Percentiles rank a stretch among this genome's conserved stretches.
These are phyloP conservation scores for Kernera saxatilis DNA, from an alignment of 345 rosid genomes.

Conservation along the genomic window DNA sequence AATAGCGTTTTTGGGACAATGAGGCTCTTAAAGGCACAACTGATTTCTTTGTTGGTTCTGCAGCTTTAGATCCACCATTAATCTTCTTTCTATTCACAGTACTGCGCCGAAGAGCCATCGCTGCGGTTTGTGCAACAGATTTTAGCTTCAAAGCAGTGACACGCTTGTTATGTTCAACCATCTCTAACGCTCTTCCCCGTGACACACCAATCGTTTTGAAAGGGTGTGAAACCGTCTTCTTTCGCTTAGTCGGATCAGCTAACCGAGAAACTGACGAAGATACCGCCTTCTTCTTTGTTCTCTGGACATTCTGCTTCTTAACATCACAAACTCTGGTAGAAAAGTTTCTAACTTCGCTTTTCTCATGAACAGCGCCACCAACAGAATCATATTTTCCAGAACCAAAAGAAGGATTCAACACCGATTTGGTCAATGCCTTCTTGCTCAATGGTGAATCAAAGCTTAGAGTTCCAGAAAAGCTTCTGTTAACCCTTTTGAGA, in stretches of 20 bases:
- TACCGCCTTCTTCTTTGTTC: slow-evolving; percentile 7
- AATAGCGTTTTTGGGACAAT: slow-evolving; percentile 27
- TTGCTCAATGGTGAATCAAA: slow-evolving; percentile 34
- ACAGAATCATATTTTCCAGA: neutral
- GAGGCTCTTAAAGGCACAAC: slow-evolving; percentile 28
- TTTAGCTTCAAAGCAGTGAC: slow-evolving; percentile 34
- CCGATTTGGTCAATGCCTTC: slow-evolving; percentile 18
- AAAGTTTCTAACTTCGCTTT: neutral
- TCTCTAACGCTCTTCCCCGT: slow-evolving; percentile 30
- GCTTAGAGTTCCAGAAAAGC: slow-evolving; percentile 24
- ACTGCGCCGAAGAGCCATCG: slow-evolving; percentile 16
- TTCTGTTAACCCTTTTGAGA: slow-evolving; percentile 35
- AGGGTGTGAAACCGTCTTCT: slow-evolving; percentile 24
- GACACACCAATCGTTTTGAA: slow-evolving; percentile 23
- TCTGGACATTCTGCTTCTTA: neutral
- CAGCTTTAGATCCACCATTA: slow-evolving; percentile 7
- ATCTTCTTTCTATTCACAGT: slow-evolving; percentile 28
- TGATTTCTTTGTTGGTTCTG: slow-evolving; percentile 31
- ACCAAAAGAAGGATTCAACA: slow-evolving; percentile 20
- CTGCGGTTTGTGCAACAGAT: slow-evolving; percentile 34
- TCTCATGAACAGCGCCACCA: neutral
- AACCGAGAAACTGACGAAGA: slow-evolving; percentile 7
- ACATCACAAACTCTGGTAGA: neutral
- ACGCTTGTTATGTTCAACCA: slow-evolving; percentile 24
- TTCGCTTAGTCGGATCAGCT: slow-evolving; percentile 13